Evolutionary conservation across 23 red algal species (phyloP), one percentile per base, ranked within the genome.

Genomic region (Gracilaria gracilis): DNA sequence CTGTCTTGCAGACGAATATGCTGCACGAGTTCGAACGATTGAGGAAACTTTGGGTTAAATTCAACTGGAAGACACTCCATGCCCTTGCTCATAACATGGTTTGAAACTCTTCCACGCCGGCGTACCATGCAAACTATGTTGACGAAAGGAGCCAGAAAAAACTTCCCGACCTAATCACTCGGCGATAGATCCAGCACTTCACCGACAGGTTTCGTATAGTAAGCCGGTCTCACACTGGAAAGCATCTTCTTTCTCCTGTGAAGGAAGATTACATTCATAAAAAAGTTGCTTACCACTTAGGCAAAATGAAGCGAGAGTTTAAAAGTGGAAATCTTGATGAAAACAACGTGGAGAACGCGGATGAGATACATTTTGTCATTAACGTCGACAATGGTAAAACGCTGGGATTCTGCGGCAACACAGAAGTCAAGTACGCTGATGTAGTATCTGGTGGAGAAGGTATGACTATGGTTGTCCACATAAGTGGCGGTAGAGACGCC

Each of bases 241-340:
- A 88, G 32, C 16, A 59, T 21, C 38, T 57, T 8, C 0, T 74
- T 0, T 57, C 2, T 0, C 67, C 84, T 4, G 0, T 23, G 17
- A 88, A 88, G 50, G 67, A 88, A 61, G 0, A 11, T 0, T 53
- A 0, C 33, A 81, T 90, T 44, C 12, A 90, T 4, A 61, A 65
- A 61, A 20, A 79, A 70, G 70, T 79, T 65, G 86, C 86, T 67
- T 67, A 23, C 66, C 86, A 90, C 40, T 39, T 90, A 29, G 85
- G 67, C 31, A 0, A 8, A 23, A 9, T 88, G 66, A 0, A 0
- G 17, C 15, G 61, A 25, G 49, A 13, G 19, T 80, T 90, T 58
- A 14, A 24, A 27, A 29, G 14, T 37, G 72, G 72, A 81, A 72
- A 90, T 0, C 28, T 90, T 15, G 72, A 90, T 19, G 86, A 90